phyloP scores from a whole-genome alignment of 108 stramenopile species.

The Mayamaea pseudoterrestris region DNA sequence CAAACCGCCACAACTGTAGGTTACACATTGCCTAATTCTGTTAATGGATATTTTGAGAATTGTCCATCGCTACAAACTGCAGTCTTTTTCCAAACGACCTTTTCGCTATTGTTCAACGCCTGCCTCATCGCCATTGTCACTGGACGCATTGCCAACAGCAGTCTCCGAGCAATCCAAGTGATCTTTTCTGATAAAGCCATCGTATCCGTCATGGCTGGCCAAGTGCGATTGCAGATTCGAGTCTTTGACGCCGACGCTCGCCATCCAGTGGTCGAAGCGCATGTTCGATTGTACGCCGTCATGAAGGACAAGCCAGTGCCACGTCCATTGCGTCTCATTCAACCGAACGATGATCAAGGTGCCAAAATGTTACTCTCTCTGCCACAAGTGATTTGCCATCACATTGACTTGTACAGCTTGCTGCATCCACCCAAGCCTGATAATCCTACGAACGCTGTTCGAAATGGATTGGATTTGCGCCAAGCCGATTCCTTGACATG shows the following conservation, averaged over 20 bases:
- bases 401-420: slow-evolving; percentile 42
- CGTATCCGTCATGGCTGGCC: slow-evolving; percentile 26
- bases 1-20: slow-evolving; percentile 81
- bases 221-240: slow-evolving; percentile 21
- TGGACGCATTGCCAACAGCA: slow-evolving; percentile 36
- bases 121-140: slow-evolving; percentile 71
- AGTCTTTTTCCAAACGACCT: slow-evolving; percentile 63
- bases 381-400: slow-evolving; percentile 36
- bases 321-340: slow-evolving; percentile 34
- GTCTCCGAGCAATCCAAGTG: slow-evolving; percentile 53
- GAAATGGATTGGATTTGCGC: too few species aligned
- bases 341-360: slow-evolving; percentile 62
- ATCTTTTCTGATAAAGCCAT: slow-evolving; percentile 63
- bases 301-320: slow-evolving; percentile 28
- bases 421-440: slow-evolving; percentile 13
- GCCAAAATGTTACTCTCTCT: slow-evolving; percentile 31
- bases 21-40: slow-evolving; percentile 33
- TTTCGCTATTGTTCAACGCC: slow-evolving; percentile 49
- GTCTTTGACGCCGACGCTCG: slow-evolving; percentile 58
- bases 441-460: too few species aligned
- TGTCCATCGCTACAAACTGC: slow-evolving; percentile 49
- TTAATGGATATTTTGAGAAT: slow-evolving; percentile 57
- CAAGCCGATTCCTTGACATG: slow-evolving; percentile 31
- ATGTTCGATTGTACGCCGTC: slow-evolving; percentile 70
- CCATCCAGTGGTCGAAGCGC: slow-evolving; percentile 74